These are phyloP conservation scores for Rhizophagus clarus DNA, from an alignment of 192 early-diverging fungal genomes.

Conservation along the genomic window DNA sequence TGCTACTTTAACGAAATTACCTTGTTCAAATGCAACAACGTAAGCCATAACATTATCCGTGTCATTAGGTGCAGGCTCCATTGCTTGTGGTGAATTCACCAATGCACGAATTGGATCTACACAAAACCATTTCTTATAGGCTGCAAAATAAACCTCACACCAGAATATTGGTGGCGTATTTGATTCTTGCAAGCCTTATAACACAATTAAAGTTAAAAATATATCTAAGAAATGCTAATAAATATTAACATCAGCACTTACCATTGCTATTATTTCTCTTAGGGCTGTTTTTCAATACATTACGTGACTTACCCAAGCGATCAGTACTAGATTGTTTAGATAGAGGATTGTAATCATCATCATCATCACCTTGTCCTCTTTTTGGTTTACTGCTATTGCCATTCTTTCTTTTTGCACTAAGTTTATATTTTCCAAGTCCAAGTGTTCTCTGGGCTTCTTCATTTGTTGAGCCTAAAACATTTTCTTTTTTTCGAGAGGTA, in stretches of 20 bases:
- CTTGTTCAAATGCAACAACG: conserved; percentile 64
- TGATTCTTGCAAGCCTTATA: neutral
- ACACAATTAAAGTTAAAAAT: too few relatives aligned
- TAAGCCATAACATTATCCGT: conserved; percentile 56
- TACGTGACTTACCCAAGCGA: neutral
- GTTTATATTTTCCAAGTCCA: conserved; percentile 10
- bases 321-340: neutral
- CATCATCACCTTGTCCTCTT: neutral
- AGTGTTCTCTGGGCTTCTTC: conserved; percentile 5
- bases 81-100: conserved; percentile 51
- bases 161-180: conserved; percentile 59
- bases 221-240: too few relatives aligned
- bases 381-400: neutral
- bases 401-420: neutral
- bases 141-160: conserved; percentile 62
- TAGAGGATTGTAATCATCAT: neutral
- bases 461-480: conserved; percentile 35
- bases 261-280: neutral
- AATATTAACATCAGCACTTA: neutral
- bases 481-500: neutral
- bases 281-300: neutral
- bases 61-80: conserved; percentile 55
- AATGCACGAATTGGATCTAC: conserved; percentile 59
- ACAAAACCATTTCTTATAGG: conserved; percentile 60
- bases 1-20: neutral